Conservation (phyloP, 2,329 filamentous ascomycete species). For the Stachybotrys chartarum region DNA sequence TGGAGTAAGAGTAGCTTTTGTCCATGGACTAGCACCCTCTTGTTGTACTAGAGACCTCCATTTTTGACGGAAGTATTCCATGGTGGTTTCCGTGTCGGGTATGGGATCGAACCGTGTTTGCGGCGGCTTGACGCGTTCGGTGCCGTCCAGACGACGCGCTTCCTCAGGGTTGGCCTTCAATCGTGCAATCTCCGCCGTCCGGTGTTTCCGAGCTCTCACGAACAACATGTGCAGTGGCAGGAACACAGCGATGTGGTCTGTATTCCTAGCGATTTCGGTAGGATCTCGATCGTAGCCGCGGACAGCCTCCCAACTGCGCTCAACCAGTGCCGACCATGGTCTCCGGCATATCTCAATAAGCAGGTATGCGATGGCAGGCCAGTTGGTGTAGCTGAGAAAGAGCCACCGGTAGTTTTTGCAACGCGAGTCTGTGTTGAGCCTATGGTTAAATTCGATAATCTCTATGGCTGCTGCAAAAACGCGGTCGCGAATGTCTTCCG, state of each 20-base stretch:
- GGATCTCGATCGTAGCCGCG: slow-evolving; percentile 30
- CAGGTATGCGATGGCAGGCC: slow-evolving; percentile 43
- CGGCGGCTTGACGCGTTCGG: slow-evolving; percentile 36
- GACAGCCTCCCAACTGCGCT: slow-evolving; percentile 42
- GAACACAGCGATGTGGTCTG: slow-evolving; percentile 42
- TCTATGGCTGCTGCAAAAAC: slow-evolving; percentile 68
- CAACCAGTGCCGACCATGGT: slow-evolving; percentile 41
- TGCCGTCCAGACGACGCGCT: slow-evolving; percentile 39
- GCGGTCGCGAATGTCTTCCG: slow-evolving; percentile 57
- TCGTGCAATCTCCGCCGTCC: slow-evolving; percentile 41
- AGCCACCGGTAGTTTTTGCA: slow-evolving; percentile 41
- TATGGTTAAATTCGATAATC: slow-evolving; percentile 61
- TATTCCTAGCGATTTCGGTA: slow-evolving; percentile 35
- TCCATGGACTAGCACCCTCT: slow-evolving; percentile 14
- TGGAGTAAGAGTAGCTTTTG: slow-evolving; percentile 1
- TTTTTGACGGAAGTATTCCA: slow-evolving; percentile 37
- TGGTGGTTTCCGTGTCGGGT: slow-evolving; percentile 36
- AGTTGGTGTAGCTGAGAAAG: slow-evolving; percentile 43
- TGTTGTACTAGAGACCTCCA: slow-evolving; percentile 44
- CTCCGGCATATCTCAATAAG: slow-evolving; percentile 38
- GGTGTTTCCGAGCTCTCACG: slow-evolving; percentile 42
- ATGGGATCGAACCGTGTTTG: slow-evolving; percentile 40
- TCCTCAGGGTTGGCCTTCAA: slow-evolving; percentile 41
- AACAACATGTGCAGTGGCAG: slow-evolving; percentile 48
- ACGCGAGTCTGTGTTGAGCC: slow-evolving; percentile 53